Conservation (phyloP, 306 rosid genomes). For the Oemleria cerasiformis region DNA sequence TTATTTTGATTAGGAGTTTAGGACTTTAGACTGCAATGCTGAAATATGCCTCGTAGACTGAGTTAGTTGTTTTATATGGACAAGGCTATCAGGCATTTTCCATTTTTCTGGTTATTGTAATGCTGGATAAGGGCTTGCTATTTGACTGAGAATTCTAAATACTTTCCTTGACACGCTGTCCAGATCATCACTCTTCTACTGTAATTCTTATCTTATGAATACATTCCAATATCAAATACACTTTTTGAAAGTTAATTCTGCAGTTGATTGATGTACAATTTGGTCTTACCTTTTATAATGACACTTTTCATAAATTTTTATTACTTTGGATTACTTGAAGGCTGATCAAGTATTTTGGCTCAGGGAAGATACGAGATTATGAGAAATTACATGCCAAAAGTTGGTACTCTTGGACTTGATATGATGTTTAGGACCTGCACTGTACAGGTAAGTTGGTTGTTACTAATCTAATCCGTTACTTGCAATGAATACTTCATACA, state of each 20-base stretch:
- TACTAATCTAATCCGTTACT: slow-evolving; percentile 15
- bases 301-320: neutral
- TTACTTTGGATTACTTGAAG: slow-evolving; percentile 23
- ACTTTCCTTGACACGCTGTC: neutral
- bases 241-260: slow-evolving; percentile 7
- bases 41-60: slow-evolving; percentile 4
- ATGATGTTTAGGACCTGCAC: slow-evolving; percentile 99
- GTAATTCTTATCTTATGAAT: neutral
- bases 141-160: neutral
- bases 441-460: slow-evolving; percentile 68
- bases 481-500: neutral
- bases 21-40: no score
- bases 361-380: slow-evolving; percentile 95
- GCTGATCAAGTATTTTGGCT: slow-evolving; percentile 39
- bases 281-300: neutral
- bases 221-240: neutral
- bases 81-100: neutral
- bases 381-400: slow-evolving; percentile 95
- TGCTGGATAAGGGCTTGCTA: neutral
- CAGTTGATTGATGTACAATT: neutral
- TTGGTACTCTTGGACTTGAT: slow-evolving; percentile 95
- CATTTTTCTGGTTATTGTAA: neutral
- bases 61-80: neutral
- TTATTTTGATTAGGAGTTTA: neutral
- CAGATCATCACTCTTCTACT: neutral